Base-by-base conservation (phyloP, 441 rosid genomes). In the Breynia disticha region DNA sequence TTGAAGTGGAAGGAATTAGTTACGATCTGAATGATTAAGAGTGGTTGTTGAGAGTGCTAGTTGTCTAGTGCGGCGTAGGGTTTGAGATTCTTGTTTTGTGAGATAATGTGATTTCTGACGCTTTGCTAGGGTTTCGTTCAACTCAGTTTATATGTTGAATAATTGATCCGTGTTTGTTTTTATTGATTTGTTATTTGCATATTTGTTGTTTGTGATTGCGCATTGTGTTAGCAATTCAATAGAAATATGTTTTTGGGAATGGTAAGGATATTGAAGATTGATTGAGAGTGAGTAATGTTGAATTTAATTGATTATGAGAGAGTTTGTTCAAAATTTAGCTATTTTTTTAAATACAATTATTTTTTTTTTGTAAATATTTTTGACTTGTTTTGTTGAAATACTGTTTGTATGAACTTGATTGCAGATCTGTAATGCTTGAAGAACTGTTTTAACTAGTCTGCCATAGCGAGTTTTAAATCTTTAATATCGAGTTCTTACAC, bases 401-500 rank as follows among this genome's bases (percentile, higher is more conserved):
- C 50, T 38, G 18, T 14, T 35, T 28, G 47, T 24, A 11, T 37
- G 59, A 15, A 22, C 32, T 48, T 55, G 28, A 59, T 46, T 51
- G 62, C 69, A 59, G 66, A 60, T 69, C 59, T 46, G n/a, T n/a
- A 50, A 35, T 55, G 63, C 51, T 50, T 9, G 48, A 39, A 65
- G 37, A 57, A 58, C 13, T 48, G 20, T 32, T 44, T 21, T 56
- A 67, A 64, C 57, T 15, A 38, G 52, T 24, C 50, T 52, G 57
- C 19, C 2, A 19, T 48, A 49, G 52, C 44, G 21, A 46, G 7
- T 52, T 59, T 55, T 65, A 60, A 59, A 56, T 57, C 61, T 55
- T 19, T 57, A 58, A 58, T 54, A 47, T 46, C 62, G 52, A 49
- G 51, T 53, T 69, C 58, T 52, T 54, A 57, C 69, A 58, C 66